Base-by-base conservation (phyloP, 2,329 filamentous ascomycete genomes). In the Fusarium caatingaense region DNA sequence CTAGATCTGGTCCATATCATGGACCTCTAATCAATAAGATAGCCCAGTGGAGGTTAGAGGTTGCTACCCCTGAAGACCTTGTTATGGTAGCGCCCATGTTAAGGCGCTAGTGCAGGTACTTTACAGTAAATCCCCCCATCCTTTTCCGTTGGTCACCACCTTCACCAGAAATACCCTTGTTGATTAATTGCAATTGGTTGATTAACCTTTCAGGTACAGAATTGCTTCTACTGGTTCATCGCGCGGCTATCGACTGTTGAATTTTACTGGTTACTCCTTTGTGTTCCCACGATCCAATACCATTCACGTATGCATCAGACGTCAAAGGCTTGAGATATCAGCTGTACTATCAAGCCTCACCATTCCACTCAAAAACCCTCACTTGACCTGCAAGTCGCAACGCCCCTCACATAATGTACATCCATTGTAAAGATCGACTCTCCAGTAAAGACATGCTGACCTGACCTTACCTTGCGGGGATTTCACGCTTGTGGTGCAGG, bases 71-170 rank as follows among this genome's bases (percentile, higher is more conserved):
- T 67, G 62, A 70, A 44, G 16, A 20, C 32, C 40, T 64, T 30
- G 58, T 30, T 46, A 56, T 42, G 50, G 57, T 64, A 71, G 54
- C 58, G 67, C 64, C 49, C 44, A 51, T 37, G 37, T 25, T 30
- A 18, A 18, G 54, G 34, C 68, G 68, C 68, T 70, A 70, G 68
- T 48, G 68, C 68, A 70, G 68, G 67, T 61, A 70, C 68, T 56
- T 44, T 57, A 66, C 32, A 41, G 28, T 23, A 57, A 54, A 67
- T 44, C 46, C 47, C 40, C 34, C 46, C 41, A 51, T 59, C 45
- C 46, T 51, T 53, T 53, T 53, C 60, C 57, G 57, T 63, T 61
- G 48, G 54, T 63, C 66, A 70, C 67, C 66, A 69, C 66, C 66
- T 47, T 67, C 66, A 70, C 67, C 67, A 64, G 21, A 68, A 48